These are phyloP conservation scores for Excoecaria agallocha DNA, from an alignment of 345 rosid species.

Conservation along the genomic window DNA sequence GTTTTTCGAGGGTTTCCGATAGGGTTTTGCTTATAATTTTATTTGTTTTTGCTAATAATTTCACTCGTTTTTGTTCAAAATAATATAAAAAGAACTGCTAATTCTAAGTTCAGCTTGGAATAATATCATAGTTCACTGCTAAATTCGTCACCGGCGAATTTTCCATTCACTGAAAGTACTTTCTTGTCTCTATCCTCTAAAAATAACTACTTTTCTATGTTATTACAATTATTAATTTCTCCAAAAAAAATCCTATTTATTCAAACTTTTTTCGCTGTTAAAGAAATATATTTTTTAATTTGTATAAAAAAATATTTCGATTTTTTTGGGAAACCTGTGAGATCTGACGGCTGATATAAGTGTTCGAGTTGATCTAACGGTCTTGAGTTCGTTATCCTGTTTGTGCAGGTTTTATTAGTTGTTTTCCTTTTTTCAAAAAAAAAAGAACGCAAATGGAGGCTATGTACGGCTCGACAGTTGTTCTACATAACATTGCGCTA, in stretches of 20 bases:
- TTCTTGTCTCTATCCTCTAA: constrained; percentile 16
- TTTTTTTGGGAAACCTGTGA: background rate
- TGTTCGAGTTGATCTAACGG: constrained; percentile 28
- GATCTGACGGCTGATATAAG: constrained; percentile 32
- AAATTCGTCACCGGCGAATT: constrained; percentile 21
- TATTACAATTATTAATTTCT: background rate
- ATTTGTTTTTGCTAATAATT: background rate
- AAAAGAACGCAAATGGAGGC: constrained; percentile 39
- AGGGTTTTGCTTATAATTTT: background rate
- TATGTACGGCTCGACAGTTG: constrained; percentile 27
- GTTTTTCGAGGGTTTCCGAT: background rate
- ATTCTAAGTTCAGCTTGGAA: background rate
- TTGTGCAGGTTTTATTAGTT: constrained; percentile 9
- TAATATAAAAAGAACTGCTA: background rate
- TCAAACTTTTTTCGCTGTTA: constrained; percentile 8
- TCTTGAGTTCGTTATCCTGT: constrained; percentile 1
- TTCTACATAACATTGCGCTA: constrained; percentile 36
- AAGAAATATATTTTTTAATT: background rate
- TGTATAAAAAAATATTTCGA: background rate
- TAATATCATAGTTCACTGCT: background rate
- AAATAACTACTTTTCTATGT: constrained; percentile 6
- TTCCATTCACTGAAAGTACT: constrained; percentile 18
- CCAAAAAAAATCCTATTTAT: background rate
- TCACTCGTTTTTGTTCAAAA: background rate
- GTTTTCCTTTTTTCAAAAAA: background rate